Base-by-base conservation (phyloP, 176 grass and related monocot species). In the sorghum (Sorghum bicolor) region DNA sequence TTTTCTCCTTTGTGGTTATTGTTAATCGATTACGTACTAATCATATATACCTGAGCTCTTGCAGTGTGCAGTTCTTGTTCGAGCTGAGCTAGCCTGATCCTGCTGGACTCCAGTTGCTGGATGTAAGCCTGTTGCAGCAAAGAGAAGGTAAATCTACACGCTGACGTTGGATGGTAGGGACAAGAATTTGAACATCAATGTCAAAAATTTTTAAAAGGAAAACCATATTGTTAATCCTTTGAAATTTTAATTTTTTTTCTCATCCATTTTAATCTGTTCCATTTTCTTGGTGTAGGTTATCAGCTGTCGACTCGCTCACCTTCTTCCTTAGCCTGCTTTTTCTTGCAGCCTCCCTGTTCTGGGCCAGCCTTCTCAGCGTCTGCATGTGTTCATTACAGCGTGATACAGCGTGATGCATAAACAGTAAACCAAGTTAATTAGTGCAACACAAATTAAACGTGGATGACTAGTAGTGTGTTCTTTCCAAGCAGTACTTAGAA, bases 311-410 rank as follows among this genome's bases (percentile, higher is more conserved):
- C 45, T 89, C 28, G 72, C 50, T 70, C 30, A 96, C 96, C 96
- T 99, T 99, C 87, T 94, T 99, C 61, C 96, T 92, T 5, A 99
- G 75, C 83, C 96, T 92, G 88, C 96, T 99, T 62, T 99, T 99
- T 88, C 87, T 96, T 37, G 96, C 96, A 44, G 96, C 96, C 84
- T 99, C 93, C 69, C 96, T 96, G 84, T 99, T 99, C 86, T 99
- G 96, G 47, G 96, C 96, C 53, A 99, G 85, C 87, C 96, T 99
- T 58, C 96, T 99, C 57, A 99, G 85, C 25, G 85, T 94, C 96
- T 99, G 80, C 66, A 70, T 31, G 58, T 72, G 73, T 36, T 19
- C 36, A 82, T 78, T 53, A 26, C 57, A 29, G 57, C 15, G 10
- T 60, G 28, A 66, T 53, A 26, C 57, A 29, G 57, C 15, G 10